Conservation (phyloP, 1,284 basidiomycete species). For the Rhizoctonia solani region DNA sequence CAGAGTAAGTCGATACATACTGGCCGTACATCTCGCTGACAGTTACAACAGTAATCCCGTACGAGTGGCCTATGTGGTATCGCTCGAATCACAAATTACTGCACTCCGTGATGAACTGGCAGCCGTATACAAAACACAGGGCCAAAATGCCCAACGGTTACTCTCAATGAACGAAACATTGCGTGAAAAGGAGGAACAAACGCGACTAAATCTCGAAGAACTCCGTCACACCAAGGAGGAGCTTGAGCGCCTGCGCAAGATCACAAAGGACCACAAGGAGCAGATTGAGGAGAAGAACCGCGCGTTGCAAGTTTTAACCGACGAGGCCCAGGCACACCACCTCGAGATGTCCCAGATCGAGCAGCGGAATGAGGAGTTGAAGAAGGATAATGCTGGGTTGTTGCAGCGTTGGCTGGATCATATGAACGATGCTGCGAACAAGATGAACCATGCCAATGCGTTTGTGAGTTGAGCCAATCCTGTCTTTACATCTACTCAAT, state of each 20-base stretch:
- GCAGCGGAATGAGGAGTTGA: conserved; percentile 81
- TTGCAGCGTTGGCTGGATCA: conserved; percentile 94
- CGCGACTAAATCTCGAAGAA: conserved; percentile 75
- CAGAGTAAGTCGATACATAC: not conserved
- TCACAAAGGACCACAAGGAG: conserved; percentile 84
- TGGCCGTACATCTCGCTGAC: conserved; percentile 28
- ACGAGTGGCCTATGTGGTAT: conserved; percentile 82
- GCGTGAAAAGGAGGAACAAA: conserved; percentile 85
- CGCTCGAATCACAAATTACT: conserved; percentile 91
- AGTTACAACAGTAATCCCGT: conserved; percentile 67
- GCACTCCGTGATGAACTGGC: conserved; percentile 88
- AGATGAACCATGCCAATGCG: conserved; percentile 87
- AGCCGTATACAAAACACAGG: conserved; percentile 93
- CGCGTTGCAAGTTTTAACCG: conserved; percentile 89
- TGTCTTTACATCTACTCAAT: conserved; percentile 1
- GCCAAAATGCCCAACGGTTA: conserved; percentile 90
- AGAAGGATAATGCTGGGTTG: conserved; percentile 91
- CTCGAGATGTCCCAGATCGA: conserved; percentile 90
- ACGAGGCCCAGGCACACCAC: conserved; percentile 89
- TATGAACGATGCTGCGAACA: conserved; percentile 90
- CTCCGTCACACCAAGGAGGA: conserved; percentile 75
- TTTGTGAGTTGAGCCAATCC: conserved; percentile 34
- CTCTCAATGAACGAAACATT: conserved; percentile 93
- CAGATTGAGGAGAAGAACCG: conserved; percentile 86
- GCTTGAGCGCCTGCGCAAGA: conserved; percentile 65